These are phyloP conservation scores for Pterocarpus santalinus DNA, from an alignment of 306 rosid genomes.

Conservation along the genomic window DNA sequence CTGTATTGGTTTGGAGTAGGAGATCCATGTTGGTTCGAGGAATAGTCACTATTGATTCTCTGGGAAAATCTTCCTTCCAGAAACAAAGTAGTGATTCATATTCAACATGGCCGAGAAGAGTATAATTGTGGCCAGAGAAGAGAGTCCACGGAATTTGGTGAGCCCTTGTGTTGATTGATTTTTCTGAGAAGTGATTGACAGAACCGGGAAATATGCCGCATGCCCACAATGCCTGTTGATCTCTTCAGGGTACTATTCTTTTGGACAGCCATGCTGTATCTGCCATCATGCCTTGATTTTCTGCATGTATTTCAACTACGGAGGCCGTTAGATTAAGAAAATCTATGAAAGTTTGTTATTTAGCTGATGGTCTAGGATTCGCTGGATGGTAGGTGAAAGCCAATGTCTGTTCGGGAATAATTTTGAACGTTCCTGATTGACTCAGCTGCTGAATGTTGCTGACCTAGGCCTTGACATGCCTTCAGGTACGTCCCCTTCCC, in stretches of 20 bases:
- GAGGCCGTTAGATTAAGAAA: conserved; percentile 42
- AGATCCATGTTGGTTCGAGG: conserved; percentile 45
- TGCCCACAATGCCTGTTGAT: conserved; percentile 42
- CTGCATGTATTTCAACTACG: conserved; percentile 50
- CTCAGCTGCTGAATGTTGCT: conserved; percentile 52
- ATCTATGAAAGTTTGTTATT: conserved; percentile 37
- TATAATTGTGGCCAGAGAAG: conserved; percentile 45
- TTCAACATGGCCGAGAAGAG: conserved; percentile 51
- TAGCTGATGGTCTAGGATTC: conserved; percentile 46
- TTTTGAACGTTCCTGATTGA: conserved; percentile 46
- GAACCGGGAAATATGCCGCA: conserved; percentile 24
- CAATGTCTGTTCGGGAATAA: conserved; percentile 43
- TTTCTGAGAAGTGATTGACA: conserved; percentile 41
- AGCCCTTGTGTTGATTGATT: conserved; percentile 43
- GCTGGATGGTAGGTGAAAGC: conserved; percentile 30
- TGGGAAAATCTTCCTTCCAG: conserved; percentile 44
- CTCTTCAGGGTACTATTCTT: conserved; percentile 48
- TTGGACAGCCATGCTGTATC: conserved; percentile 59
- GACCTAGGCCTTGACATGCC: conserved; percentile 49
- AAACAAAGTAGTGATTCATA: conserved; percentile 50
- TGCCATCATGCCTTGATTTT: conserved; percentile 45
- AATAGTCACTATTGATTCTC: conserved; percentile 41
- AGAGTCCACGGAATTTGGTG: conserved; percentile 45
- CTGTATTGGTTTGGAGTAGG: conserved; percentile 51
- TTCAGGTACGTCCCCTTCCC: conserved; percentile 59